Percentiles rank a stretch among this genome's conserved stretches.
Conservation (phyloP, 306 rosid species). For the Prunus salicina region DNA sequence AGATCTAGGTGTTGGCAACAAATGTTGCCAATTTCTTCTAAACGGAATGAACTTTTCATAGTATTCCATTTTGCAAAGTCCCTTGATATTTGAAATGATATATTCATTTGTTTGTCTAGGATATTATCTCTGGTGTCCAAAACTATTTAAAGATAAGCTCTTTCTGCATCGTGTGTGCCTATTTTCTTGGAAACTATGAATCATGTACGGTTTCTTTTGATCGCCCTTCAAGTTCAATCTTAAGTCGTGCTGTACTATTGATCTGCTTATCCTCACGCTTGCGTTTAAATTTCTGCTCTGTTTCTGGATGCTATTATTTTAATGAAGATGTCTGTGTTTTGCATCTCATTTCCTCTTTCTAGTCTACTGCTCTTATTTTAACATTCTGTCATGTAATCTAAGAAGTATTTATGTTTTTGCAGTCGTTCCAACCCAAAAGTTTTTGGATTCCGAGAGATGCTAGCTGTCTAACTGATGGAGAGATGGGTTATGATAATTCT, state of each 20-base stretch:
- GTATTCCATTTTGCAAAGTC: neutral
- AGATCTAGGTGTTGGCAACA: neutral
- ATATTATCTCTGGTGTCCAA: neutral
- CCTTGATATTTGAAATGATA: neutral
- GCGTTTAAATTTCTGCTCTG: neutral
- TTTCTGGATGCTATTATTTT: neutral
- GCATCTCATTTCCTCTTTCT: slow-evolving; percentile 9
- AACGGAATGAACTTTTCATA: neutral
- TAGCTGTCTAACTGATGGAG: slow-evolving; percentile 75
- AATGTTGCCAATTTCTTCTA: neutral
- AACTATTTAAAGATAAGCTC: neutral
- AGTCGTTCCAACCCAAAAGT: slow-evolving; percentile 86
- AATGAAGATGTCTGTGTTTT: neutral
- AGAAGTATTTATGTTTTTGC: slow-evolving; percentile 26
- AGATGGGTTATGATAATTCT: slow-evolving; percentile 69
- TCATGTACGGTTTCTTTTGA: neutral
- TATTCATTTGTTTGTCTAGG: neutral
- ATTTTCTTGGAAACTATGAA: neutral
- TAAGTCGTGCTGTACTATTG: neutral
- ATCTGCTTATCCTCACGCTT: neutral
- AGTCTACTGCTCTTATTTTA: slow-evolving; percentile 7
- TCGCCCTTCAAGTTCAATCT: neutral
- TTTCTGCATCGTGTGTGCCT: neutral
- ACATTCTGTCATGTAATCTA: slow-evolving; percentile 11
- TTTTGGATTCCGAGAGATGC: slow-evolving; percentile 74